Percentiles rank a stretch among this genome's conserved stretches.
phyloP scores from a whole-genome alignment of 768 basidiomycete species.

The Serendipita sp. region DNA sequence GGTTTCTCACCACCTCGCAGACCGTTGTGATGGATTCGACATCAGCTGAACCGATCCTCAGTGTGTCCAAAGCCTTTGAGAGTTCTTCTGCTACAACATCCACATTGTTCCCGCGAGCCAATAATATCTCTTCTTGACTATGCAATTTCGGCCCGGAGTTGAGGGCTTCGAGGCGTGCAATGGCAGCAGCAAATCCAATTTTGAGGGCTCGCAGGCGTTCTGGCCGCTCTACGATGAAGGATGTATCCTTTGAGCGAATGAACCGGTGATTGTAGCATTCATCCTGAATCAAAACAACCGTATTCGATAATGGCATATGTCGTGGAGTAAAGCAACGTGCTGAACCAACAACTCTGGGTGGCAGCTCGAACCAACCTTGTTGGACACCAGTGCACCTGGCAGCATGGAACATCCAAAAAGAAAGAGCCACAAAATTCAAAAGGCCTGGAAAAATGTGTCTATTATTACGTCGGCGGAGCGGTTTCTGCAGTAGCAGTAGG shows the following conservation, averaged over 20 bases:
- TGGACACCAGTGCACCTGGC: too few species aligned
- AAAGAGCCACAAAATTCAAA: too few species aligned
- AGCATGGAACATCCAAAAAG: too few species aligned
- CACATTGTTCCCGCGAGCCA: background rate
- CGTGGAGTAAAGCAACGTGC: too few species aligned
- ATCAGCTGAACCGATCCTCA: background rate
- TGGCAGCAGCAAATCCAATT: slow-evolving; percentile 63
- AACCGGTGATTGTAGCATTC: slow-evolving; percentile 59
- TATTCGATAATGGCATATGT: background rate
- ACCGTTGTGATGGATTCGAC: background rate
- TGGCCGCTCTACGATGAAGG: slow-evolving; percentile 75
- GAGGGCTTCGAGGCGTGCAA: slow-evolving; percentile 49
- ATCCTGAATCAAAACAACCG: slow-evolving; percentile 41
- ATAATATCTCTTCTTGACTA: background rate
- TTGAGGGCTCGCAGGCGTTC: slow-evolving; percentile 76
- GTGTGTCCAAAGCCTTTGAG: background rate
- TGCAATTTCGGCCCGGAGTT: background rate
- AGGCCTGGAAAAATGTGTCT: too few species aligned
- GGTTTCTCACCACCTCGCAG: background rate
- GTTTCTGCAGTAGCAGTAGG: too few species aligned
- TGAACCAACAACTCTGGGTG: too few species aligned
- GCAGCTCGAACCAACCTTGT: too few species aligned
- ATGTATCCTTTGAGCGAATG: slow-evolving; percentile 59
- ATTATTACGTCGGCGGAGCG: too few species aligned
- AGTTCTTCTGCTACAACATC: background rate